Percentiles rank a stretch among this genome's conserved stretches.
Evolutionary conservation across 371 early-diverging fungal genomes (phyloP).

Genomic region (Funneliformis caledonium): DNA sequence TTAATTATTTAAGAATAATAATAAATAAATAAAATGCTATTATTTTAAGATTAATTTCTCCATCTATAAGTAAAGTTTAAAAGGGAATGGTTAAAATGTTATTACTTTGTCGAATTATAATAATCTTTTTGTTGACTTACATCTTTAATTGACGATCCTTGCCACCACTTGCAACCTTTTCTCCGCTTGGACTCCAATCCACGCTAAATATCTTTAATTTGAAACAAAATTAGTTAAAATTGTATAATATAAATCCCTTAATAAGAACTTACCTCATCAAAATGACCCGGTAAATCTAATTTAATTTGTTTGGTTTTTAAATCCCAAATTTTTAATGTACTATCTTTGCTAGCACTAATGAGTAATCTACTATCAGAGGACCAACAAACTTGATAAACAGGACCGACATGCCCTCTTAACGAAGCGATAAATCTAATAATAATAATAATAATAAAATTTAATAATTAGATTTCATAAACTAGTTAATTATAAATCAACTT

Average conservation of each 20-base stretch:
- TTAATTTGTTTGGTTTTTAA: conserved; percentile 84
- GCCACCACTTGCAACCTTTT: conserved; percentile 91
- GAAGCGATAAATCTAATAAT: conserved; percentile 74
- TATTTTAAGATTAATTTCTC: background rate
- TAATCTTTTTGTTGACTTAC: conserved; percentile 45
- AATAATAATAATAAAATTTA: conserved; percentile 8
- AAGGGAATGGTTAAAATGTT: background rate
- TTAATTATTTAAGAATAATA: no score
- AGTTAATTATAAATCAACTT: conserved; percentile 29
- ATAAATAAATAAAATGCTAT: background rate
- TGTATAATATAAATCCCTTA: background rate
- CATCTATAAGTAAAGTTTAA: background rate
- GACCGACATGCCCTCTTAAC: conserved; percentile 91
- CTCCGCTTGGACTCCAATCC: conserved; percentile 94
- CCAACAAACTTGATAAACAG: conserved; percentile 95
- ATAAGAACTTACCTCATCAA: conserved; percentile 69
- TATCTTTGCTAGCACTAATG: conserved; percentile 90
- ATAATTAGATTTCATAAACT: background rate
- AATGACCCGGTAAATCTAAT: conserved; percentile 93
- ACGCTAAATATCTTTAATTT: conserved; percentile 78
- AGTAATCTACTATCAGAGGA: conserved; percentile 91
- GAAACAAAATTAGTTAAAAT: background rate
- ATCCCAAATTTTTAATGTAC: conserved; percentile 94
- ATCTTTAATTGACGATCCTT: conserved; percentile 91
- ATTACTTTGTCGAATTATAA: background rate